Evolutionary conservation across 192 early-diverging fungal genomes (phyloP), one percentile per base, ranked within the genome.

Genomic region (Linnemannia elongata): DNA sequence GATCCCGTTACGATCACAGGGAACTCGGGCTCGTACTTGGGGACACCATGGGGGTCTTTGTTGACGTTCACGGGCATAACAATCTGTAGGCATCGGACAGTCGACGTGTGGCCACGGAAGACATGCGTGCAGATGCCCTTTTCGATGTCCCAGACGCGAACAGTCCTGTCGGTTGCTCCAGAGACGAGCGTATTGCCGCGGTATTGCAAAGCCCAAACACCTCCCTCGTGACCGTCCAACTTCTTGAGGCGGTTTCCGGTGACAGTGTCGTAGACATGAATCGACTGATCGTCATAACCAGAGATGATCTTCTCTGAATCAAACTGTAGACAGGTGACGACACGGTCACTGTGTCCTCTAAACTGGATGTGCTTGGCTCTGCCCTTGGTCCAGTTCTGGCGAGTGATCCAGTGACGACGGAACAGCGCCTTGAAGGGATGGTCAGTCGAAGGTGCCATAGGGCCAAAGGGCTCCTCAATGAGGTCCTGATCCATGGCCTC

Each of bases 151-250:
- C 99, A 99, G 1, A 99, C 96, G 7, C 98, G 91, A 36, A 99
- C 97, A 8, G 97, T 96, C 38, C 98, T 90, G 88, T 99, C 99
- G 4, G 97, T 99, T 20, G 97, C 97, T 30, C 99, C 98, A 72
- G 95, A 96, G 10, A 99, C 97, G 7, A 99, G 91, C 0, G 96
- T 96, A 73, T 95, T 92, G 38, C 96, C 95, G 49, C 95, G 93
- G 75, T 98, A 98, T 77, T 98, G 95, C 47, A 99, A 89, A 15
- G 98, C 98, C 99, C 99, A 99, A 10, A 99, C 98, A 72, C 99
- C 99, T 55, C 98, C 98, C 47, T 97, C 96, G 77, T 97, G 96
- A 27, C 98, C 98, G 38, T 90, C 90, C 35, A 99, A 91, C 60
- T 91, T 91, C 79, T 95, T 92, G 35, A 91, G 87, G 36, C 94